phyloP scores from a whole-genome alignment of 1,284 basidiomycete genomes.

The Ustilago shanxiensis region DNA sequence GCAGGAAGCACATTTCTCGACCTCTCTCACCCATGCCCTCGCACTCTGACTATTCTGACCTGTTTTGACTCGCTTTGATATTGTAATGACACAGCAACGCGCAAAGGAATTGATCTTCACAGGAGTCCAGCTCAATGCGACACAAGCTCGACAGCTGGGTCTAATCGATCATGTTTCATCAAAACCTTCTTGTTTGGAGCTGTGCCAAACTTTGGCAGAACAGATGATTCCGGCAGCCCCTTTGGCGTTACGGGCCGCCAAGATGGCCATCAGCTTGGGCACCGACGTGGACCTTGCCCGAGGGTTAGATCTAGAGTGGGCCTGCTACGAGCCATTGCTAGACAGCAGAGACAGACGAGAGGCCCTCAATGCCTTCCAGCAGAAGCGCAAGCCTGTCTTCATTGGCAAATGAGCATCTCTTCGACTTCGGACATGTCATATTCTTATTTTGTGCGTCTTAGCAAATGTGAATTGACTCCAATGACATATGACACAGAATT shows the following conservation, averaged over 20 bases:
- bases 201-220: slow-evolving; percentile 15
- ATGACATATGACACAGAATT: too few relatives aligned
- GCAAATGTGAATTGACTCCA: too few relatives aligned
- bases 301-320: slow-evolving; percentile 24
- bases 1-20: too few relatives aligned
- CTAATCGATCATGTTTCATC: slow-evolving; percentile 24
- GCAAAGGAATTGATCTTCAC: slow-evolving; percentile 40
- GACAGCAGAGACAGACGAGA: slow-evolving; percentile 23
- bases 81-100: slow-evolving; percentile 1
- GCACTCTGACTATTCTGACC: too few relatives aligned
- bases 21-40: too few relatives aligned
- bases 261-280: slow-evolving; percentile 77
- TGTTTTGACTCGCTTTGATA: too few relatives aligned
- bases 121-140: slow-evolving; percentile 15
- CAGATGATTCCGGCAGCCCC: slow-evolving; percentile 76
- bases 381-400: slow-evolving; percentile 34
- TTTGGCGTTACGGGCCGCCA: slow-evolving; percentile 86
- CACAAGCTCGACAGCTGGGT: slow-evolving; percentile 23
- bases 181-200: slow-evolving; percentile 14
- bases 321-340: slow-evolving; percentile 31
- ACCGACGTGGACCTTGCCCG: slow-evolving; percentile 25
- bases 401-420: slow-evolving; percentile 9
- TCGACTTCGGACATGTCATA: too few relatives aligned
- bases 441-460: too few relatives aligned
- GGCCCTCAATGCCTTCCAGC: slow-evolving; percentile 30